Percentiles rank a stretch among this genome's conserved stretches.
Evolutionary conservation across 2,329 filamentous ascomycete species (phyloP).

Genomic region (Pyrenochaeta sp.): DNA sequence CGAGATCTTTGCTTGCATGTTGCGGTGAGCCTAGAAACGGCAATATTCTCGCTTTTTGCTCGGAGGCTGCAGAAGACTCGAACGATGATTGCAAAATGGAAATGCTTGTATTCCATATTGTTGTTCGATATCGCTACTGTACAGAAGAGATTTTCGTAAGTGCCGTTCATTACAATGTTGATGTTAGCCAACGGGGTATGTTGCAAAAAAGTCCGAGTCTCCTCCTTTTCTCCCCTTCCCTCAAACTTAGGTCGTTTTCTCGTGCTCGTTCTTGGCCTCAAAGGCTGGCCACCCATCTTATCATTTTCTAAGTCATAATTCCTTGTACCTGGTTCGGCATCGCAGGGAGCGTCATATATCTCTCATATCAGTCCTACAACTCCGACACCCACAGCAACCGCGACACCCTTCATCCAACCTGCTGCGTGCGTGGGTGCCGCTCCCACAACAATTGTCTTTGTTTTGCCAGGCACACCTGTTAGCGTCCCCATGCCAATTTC

Average conservation of each 20-base stretch:
- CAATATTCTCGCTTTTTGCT: neutral
- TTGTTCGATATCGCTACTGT: conserved; percentile 1
- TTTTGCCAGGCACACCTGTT: conserved; percentile 38
- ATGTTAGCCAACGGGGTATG: conserved; percentile 2
- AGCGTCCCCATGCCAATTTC: conserved; percentile 47
- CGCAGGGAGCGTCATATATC: neutral
- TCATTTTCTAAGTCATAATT: neutral
- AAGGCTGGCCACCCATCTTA: neutral
- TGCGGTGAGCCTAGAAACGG: neutral
- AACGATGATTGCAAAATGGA: neutral
- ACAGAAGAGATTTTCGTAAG: conserved; percentile 7
- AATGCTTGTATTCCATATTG: neutral
- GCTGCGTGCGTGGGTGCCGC: conserved; percentile 30
- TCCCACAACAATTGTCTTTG: conserved; percentile 34
- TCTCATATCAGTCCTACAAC: conserved; percentile 30
- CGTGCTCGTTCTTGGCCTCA: neutral
- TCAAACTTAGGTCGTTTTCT: neutral
- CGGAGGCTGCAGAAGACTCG: neutral
- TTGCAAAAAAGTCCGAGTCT: neutral
- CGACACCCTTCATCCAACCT: conserved; percentile 25
- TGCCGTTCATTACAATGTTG: neutral
- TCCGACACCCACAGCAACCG: conserved; percentile 34
- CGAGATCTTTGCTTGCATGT: conserved; percentile 7
- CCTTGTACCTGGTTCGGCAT: neutral
- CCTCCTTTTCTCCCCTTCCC: neutral